Conservation (phyloP, 208 protist genomes). For the Acanthamoeba royreba region DNA sequence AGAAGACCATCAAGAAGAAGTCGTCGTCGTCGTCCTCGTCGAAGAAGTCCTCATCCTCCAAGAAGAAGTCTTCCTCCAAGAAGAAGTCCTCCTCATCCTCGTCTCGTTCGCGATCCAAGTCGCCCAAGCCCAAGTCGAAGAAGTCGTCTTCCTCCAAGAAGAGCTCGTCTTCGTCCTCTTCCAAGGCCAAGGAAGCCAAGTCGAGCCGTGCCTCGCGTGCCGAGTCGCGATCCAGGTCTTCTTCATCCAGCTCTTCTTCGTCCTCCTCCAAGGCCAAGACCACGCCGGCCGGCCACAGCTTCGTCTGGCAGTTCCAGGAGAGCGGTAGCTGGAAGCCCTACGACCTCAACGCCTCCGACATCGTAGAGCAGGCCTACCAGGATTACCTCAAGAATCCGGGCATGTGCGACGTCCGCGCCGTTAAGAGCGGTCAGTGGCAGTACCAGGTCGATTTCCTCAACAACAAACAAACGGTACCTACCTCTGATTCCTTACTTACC, state of each 20-base stretch:
- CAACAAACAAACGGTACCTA: not conserved
- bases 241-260: no score
- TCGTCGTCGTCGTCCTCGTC: not conserved
- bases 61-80: no score
- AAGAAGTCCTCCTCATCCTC: not conserved
- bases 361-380: not conserved
- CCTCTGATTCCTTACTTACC: not conserved
- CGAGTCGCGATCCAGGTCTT: not conserved
- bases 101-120: not conserved
- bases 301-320: constrained; percentile 8
- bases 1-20: not conserved
- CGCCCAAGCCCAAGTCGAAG: not conserved
- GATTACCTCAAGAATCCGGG: constrained; percentile 42
- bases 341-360: not conserved
- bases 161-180: not conserved
- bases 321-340: not conserved
- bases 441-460: constrained; percentile 46
- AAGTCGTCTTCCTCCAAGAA: no score
- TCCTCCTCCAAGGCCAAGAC: not conserved
- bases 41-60: no score
- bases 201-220: no score
- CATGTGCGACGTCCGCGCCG: constrained; percentile 3
- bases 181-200: not conserved
- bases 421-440: constrained; percentile 26
- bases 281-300: not conserved